These are phyloP conservation scores for Euphrasia confusa DNA, from an alignment of 257 asterid species.

Conservation along the genomic window DNA sequence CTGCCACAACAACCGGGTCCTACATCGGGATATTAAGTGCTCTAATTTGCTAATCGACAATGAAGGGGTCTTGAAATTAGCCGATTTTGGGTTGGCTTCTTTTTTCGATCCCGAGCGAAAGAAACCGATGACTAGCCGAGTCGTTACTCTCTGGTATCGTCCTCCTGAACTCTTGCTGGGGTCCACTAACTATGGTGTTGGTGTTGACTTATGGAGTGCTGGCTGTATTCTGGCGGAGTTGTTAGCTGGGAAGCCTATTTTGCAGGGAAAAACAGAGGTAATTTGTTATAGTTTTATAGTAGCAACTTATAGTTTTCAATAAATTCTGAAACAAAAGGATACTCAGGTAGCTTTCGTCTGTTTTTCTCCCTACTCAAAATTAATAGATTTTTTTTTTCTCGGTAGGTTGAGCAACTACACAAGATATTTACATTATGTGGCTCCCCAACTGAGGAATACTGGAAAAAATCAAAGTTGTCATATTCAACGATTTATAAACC, in stretches of 20 bases:
- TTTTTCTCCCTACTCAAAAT: constrained; percentile 6
- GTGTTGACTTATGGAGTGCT: constrained; percentile 95
- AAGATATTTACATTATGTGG: constrained; percentile 87
- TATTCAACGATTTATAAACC: constrained; percentile 81
- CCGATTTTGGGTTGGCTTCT: constrained; percentile 89
- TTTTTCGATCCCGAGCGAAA: constrained; percentile 53
- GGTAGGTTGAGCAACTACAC: constrained; percentile 91
- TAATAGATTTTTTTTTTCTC: neutral
- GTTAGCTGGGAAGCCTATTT: constrained; percentile 76
- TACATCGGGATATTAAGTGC: constrained; percentile 89
- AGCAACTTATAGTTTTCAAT: neutral
- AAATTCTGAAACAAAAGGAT: neutral
- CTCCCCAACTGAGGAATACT: constrained; percentile 80
- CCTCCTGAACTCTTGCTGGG: constrained; percentile 93
- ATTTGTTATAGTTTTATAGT: constrained; percentile 8
- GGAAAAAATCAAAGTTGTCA: constrained; percentile 75
- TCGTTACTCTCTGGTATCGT: constrained; percentile 95
- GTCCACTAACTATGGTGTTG: constrained; percentile 68
- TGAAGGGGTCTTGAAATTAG: constrained; percentile 71
- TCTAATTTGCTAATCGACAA: constrained; percentile 79
- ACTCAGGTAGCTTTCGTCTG: neutral
- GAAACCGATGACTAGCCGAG: constrained; percentile 89
- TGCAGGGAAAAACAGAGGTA: constrained; percentile 97
- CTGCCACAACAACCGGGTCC: constrained; percentile 85
- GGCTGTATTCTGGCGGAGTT: constrained; percentile 93